Evolutionary conservation across 257 asterid species (phyloP), one percentile per base, ranked within the genome.

Genomic region (Marsdenia floribunda): DNA sequence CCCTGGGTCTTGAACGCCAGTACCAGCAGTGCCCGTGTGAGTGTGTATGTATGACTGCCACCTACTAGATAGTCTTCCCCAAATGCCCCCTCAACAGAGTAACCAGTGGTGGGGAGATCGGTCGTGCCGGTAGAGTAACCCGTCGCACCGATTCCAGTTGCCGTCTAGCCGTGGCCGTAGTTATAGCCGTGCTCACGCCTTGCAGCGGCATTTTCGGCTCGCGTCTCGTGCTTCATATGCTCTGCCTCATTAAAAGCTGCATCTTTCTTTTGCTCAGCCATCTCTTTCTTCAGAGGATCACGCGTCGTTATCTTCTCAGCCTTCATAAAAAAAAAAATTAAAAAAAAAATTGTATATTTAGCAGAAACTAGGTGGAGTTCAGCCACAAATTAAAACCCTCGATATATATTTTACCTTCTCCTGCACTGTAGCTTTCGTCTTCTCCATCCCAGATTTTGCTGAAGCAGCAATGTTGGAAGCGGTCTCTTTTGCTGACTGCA

Each of bases 401-500:
- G 57, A 52, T 16, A 16, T 16, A 5, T 18, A 18, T 35, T 1
- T 29, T 52, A 83, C 90, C 86, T 86, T 84, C 44, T 83, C 91
- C 75, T 82, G 82, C 50, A 75, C 42, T 12, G 76, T 68, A 75
- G 91, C 93, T 74, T 86, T 88, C 37, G 91, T 86, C 72, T 88
- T 88, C 68, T 88, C 93, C 93, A 86, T 81, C 75, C 93, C 93
- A 38, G 87, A 75, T 76, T 83, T 86, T 49, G 91, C 91, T 16
- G 91, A 75, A 35, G 89, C 87, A n/a, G 85, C 85, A 2, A 71
- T 50, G 5, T 81, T 83, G 4, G 86, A 58, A 9, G 80, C 86
- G 46, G 80, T 60, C 70, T 85, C 88, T 73, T 84, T 86, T 12
- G 82, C 87, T 9, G 92, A 26, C 77, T 86, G 90, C 92, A 88